Evolutionary conservation across 305 asterid genomes (phyloP).

Genomic region (Fraxinus velutina): DNA sequence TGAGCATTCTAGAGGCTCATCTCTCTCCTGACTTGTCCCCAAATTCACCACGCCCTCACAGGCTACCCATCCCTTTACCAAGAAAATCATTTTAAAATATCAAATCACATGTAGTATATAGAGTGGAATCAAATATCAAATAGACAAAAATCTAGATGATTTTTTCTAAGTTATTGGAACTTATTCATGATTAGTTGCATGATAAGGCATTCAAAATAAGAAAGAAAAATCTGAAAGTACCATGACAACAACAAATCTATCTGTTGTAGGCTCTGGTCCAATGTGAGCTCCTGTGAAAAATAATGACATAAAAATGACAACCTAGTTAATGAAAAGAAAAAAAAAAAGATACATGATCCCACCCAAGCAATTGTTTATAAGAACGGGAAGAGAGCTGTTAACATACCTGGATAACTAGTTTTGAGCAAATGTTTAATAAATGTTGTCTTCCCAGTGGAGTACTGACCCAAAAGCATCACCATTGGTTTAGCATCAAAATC

Average conservation of each 20-base stretch:
- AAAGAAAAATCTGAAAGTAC: conserved; percentile 31
- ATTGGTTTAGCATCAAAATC: conserved; percentile 98
- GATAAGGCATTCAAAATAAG: neutral
- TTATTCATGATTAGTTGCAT: neutral
- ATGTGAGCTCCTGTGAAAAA: conserved; percentile 75
- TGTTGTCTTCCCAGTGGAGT: conserved; percentile 94
- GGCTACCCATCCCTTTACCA: neutral
- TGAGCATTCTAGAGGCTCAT: neutral
- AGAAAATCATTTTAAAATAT: neutral
- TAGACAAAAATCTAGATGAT: conserved; percentile 20
- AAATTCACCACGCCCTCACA: neutral
- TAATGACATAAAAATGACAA: conserved; percentile 10
- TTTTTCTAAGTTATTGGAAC: neutral
- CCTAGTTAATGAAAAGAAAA: neutral
- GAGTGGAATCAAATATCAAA: conserved; percentile 9
- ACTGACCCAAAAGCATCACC: conserved; percentile 98
- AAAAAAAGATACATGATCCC: conserved; percentile 5
- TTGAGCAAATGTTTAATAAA: conserved; percentile 88
- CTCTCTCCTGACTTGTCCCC: neutral
- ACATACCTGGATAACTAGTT: conserved; percentile 74
- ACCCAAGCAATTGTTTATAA: neutral
- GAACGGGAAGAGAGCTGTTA: neutral
- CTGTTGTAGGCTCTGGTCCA: conserved; percentile 99
- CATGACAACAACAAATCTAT: conserved; percentile 98
- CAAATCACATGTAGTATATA: neutral